Evolutionary conservation across 1,284 basidiomycete species (phyloP).

Genomic region (Tremellales sp.): DNA sequence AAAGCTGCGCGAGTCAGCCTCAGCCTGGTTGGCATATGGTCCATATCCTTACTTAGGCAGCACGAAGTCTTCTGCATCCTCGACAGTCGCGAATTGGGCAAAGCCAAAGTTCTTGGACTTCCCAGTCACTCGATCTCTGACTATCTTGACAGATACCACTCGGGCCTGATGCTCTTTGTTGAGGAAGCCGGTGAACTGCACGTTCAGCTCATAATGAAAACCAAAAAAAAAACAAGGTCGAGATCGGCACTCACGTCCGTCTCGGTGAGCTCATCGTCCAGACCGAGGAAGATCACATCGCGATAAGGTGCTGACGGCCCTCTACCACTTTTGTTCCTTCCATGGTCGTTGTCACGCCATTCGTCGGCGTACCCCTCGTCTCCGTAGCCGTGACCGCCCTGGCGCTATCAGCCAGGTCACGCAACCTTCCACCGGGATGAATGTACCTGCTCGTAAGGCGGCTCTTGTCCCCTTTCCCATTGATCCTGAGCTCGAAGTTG

Average conservation of each 20-base stretch:
- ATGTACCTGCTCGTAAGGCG: no score
- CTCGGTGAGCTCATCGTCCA: conserved; percentile 84
- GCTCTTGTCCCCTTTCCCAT: conserved; percentile 26
- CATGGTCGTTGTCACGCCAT: background rate
- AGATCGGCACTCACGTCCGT: conserved; percentile 69
- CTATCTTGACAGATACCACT: conserved; percentile 67
- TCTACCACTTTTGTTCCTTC: background rate
- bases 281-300: conserved; percentile 82
- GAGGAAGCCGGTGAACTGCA: conserved; percentile 74
- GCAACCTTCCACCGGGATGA: no score
- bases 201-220: conserved; percentile 1
- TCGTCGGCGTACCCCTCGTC: conserved; percentile 54
- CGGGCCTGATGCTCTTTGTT: conserved; percentile 56
- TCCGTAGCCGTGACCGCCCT: conserved; percentile 3
- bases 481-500: conserved; percentile 5
- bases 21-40: no score
- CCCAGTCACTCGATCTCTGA: conserved; percentile 87
- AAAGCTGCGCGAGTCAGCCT: conserved; percentile 49
- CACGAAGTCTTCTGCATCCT: conserved; percentile 80
- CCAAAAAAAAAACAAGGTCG: conserved; percentile 46
- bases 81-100: conserved; percentile 76
- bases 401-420: no score
- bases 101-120: conserved; percentile 89
- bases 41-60: conserved; percentile 64
- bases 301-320: conserved; percentile 30